Percentiles rank a stretch among this genome's conserved stretches.
phyloP scores from a whole-genome alignment of 768 basidiomycete species.

The Clathrus columnatus region DNA sequence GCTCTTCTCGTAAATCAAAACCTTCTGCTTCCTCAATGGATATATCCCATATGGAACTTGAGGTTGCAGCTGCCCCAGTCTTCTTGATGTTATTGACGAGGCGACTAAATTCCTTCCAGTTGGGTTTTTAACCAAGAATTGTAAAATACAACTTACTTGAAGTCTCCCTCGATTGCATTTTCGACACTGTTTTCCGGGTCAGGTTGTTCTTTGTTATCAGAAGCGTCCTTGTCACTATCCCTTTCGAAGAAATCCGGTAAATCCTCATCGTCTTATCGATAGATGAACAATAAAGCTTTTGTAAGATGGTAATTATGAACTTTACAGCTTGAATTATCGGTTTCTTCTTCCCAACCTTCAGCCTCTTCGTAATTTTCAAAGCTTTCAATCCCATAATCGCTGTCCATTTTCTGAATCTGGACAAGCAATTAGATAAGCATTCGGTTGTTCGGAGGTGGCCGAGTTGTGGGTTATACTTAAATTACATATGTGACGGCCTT shows the following conservation, averaged over 20 bases:
- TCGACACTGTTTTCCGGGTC: slow-evolving; percentile 18
- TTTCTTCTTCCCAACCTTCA: neutral
- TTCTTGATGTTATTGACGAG: slow-evolving; percentile 58
- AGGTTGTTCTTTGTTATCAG: slow-evolving; percentile 32
- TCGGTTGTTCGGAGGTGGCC: no score
- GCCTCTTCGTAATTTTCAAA: neutral
- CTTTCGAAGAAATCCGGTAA: neutral
- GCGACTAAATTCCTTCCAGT: slow-evolving; percentile 35
- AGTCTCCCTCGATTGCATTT: slow-evolving; percentile 45
- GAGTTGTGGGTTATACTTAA: no score
- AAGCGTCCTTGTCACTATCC: slow-evolving; percentile 1
- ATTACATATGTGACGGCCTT: no score
- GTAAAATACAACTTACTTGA: slow-evolving; percentile 35
- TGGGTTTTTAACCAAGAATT: slow-evolving; percentile 12
- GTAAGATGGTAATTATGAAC: neutral
- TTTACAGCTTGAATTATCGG: neutral
- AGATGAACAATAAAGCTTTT: neutral
- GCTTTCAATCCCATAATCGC: neutral
- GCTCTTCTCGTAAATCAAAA: slow-evolving; percentile 42
- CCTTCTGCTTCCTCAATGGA: slow-evolving; percentile 62
- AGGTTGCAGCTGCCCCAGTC: slow-evolving; percentile 34
- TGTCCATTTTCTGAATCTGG: neutral
- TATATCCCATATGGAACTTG: slow-evolving; percentile 65
- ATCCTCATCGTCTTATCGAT: neutral
- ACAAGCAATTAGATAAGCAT: neutral